Percentiles rank a stretch among this genome's conserved stretches.
phyloP scores from a whole-genome alignment of 257 asterid species.

The Primulina huaijiensis region DNA sequence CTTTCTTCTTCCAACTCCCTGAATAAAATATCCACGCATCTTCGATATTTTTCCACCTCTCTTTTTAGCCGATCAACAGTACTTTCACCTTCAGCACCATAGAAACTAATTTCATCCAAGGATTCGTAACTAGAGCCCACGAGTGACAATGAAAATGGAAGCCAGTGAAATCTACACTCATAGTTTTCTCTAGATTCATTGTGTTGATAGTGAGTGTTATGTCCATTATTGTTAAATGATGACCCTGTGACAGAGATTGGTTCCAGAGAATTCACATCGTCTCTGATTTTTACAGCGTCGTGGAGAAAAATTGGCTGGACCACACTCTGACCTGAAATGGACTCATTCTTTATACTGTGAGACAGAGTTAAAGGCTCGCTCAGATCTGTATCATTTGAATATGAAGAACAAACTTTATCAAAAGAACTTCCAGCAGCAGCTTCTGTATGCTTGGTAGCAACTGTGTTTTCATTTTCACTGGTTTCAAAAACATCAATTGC shows the following conservation, averaged over 20 bases:
- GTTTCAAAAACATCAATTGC: not conserved
- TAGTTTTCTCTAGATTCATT: constrained; percentile 31
- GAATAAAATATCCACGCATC: constrained; percentile 45
- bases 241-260: constrained; percentile 25
- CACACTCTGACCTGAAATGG: constrained; percentile 22
- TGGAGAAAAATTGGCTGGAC: constrained; percentile 15
- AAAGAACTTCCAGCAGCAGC: constrained; percentile 25
- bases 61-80: constrained; percentile 41
- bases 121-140: constrained; percentile 24
- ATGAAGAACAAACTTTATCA: constrained; percentile 23
- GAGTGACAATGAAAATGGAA: no score
- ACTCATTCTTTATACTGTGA: constrained; percentile 14
- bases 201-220: constrained; percentile 11
- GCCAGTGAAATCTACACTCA: not conserved
- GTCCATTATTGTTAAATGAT: constrained; percentile 6
- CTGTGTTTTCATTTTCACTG: not conserved
- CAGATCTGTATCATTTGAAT: constrained; percentile 18
- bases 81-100: constrained; percentile 56
- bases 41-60: constrained; percentile 52
- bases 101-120: constrained; percentile 34
- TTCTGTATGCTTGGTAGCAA: constrained; percentile 8
- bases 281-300: constrained; percentile 31
- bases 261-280: constrained; percentile 26
- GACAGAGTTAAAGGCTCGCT: constrained; percentile 19
- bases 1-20: constrained; percentile 87